These are phyloP conservation scores for Neoboletus brunneissimus DNA, from an alignment of 768 basidiomycete species.

Conservation along the genomic window DNA sequence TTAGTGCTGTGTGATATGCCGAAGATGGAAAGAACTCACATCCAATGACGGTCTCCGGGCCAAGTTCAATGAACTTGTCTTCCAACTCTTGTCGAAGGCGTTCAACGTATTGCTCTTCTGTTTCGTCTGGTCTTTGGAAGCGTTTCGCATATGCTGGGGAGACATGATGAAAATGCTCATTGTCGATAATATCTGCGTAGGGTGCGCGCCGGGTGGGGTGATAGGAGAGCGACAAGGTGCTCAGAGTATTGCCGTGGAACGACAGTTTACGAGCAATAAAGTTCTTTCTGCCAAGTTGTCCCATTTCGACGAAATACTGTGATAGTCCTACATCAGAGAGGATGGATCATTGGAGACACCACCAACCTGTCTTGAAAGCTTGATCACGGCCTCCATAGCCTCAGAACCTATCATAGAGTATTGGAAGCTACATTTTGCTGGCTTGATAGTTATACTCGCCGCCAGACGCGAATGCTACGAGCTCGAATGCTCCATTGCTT, in stretches of 20 bases:
- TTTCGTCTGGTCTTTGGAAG: conserved; percentile 68
- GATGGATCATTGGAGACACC: neutral
- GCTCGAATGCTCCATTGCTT: conserved; percentile 71
- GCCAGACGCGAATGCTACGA: conserved; percentile 71
- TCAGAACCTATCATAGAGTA: conserved; percentile 60
- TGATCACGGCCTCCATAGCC: conserved; percentile 86
- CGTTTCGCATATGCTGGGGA: conserved; percentile 84
- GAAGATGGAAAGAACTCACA: conserved; percentile 45
- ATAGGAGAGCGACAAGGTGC: conserved; percentile 63
- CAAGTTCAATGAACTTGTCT: conserved; percentile 78
- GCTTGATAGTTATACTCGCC: conserved; percentile 40
- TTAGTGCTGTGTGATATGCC: neutral
- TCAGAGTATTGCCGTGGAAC: conserved; percentile 83
- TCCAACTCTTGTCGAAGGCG: conserved; percentile 79
- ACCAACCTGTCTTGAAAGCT: conserved; percentile 72
- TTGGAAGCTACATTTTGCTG: neutral
- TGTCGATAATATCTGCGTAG: conserved; percentile 63
- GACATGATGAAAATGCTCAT: conserved; percentile 74
- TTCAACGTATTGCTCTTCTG: conserved; percentile 76
- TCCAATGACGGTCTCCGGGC: conserved; percentile 77
- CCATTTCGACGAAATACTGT: conserved; percentile 69
- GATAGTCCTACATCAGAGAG: conserved; percentile 10
- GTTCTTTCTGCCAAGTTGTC: conserved; percentile 67
- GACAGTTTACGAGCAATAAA: conserved; percentile 78
- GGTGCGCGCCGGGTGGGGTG: conserved; percentile 68